Conservation (phyloP, 2,329 filamentous ascomycete genomes). For the Colletotrichum melonis region DNA sequence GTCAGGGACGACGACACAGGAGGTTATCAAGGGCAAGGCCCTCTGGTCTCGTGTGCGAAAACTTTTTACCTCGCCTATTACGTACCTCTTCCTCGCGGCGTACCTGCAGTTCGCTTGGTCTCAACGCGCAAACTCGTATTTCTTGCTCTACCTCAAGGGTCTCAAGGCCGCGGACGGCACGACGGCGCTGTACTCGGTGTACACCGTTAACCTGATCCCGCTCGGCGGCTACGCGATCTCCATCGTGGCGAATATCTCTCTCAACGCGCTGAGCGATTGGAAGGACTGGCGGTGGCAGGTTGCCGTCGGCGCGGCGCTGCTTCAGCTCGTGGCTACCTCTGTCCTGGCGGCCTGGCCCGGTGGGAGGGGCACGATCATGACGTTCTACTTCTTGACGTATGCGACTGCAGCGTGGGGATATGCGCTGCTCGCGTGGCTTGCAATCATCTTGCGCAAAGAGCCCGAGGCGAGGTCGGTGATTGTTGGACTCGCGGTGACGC, state of each 20-base stretch:
- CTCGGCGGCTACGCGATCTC: conserved; percentile 42
- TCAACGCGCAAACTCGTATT: conserved; percentile 44
- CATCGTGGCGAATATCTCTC: conserved; percentile 39
- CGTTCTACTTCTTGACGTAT: conserved; percentile 49
- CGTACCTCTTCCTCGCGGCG: conserved; percentile 40
- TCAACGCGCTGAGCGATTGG: conserved; percentile 47
- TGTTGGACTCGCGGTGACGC: conserved; percentile 47
- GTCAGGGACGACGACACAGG: conserved; percentile 38
- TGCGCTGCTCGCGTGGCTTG: conserved; percentile 45
- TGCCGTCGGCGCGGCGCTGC: conserved; percentile 41
- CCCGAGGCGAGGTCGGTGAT: conserved; percentile 47
- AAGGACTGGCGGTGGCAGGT: conserved; percentile 53
- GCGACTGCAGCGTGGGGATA: conserved; percentile 47
- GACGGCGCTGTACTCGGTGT: conserved; percentile 38
- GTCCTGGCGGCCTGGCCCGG: conserved; percentile 47
- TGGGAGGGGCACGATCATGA: conserved; percentile 44
- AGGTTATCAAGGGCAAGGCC: conserved; percentile 39
- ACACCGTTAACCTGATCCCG: conserved; percentile 43
- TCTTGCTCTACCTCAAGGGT: conserved; percentile 40
- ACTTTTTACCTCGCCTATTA: conserved; percentile 39
- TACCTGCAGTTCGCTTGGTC: conserved; percentile 44
- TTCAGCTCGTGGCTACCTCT: conserved; percentile 44
- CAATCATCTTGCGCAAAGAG: conserved; percentile 43
- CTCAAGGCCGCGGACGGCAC: conserved; percentile 32
- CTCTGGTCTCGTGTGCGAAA: conserved; percentile 40